These are phyloP conservation scores for sweet orange (Citrus sinensis) DNA, from an alignment of 345 rosid genomes.

Conservation along the genomic window DVS_A1.0 CM039168.1:2741501-2742000, in stretches of 20 bases:
- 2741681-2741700: conserved; percentile 74
- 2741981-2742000: conserved; percentile 91
- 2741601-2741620: conserved; percentile 29
- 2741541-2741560: conserved; percentile 27
- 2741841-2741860: conserved; percentile 60
- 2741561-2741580: conserved; percentile 33
- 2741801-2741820: conserved; percentile 53
- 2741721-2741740: neutral
- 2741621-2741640: conserved; percentile 28
- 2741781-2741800: neutral
- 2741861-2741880: conserved; percentile 82
- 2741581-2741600: conserved; percentile 38
- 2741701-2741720: neutral
- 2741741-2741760: neutral
- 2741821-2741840: conserved; percentile 69
- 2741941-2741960: neutral
- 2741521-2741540: conserved; percentile 40
- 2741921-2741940: neutral
- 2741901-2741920: neutral
- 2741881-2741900: conserved; percentile 49
- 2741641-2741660: conserved; percentile 62
- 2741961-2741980: conserved; percentile 57
- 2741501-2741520: conserved; percentile 47
- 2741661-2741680: conserved; percentile 81
- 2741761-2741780: neutral